A percentile compares a stretch with the other conserved stretches of the same genome.
phyloP scores from a whole-genome alignment of 2,329 filamentous ascomycete species.

The Aspergillus persii region DNA sequence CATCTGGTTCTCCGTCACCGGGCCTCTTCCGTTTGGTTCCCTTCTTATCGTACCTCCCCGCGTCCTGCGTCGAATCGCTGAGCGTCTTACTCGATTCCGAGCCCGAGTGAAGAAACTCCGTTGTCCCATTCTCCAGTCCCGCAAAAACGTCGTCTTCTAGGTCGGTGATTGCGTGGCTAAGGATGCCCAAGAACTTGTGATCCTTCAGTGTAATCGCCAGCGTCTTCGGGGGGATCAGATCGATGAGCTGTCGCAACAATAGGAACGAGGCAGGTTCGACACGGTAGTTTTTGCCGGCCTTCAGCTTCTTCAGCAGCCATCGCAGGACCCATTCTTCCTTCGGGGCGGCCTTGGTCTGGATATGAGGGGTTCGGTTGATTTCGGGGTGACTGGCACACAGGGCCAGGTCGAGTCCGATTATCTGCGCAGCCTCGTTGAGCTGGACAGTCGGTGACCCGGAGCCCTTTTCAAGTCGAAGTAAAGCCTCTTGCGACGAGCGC shows the following conservation, averaged over 20 bases:
- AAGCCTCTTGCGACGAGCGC: slow-evolving; percentile 43
- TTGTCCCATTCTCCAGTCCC: slow-evolving; percentile 22
- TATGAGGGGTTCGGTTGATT: slow-evolving; percentile 23
- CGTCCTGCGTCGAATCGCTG: slow-evolving; percentile 24
- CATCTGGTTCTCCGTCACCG: slow-evolving; percentile 23
- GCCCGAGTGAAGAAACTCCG: slow-evolving; percentile 25
- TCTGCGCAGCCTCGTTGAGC: slow-evolving; percentile 43
- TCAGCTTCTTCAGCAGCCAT: slow-evolving; percentile 64
- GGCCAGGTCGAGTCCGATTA: slow-evolving; percentile 40
- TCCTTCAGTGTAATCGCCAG: slow-evolving; percentile 70
- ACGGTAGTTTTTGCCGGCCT: slow-evolving; percentile 43
- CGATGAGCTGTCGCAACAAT: slow-evolving; percentile 63
- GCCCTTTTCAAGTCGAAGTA: slow-evolving; percentile 46
- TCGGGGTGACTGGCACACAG: slow-evolving; percentile 32
- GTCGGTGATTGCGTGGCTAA: slow-evolving; percentile 66
- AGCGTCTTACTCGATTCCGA: slow-evolving; percentile 38
- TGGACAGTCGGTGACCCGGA: slow-evolving; percentile 38
- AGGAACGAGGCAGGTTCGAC: slow-evolving; percentile 47
- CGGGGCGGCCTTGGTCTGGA: slow-evolving; percentile 32
- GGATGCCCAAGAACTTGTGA: slow-evolving; percentile 62
- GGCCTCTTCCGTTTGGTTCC: slow-evolving; percentile 41
- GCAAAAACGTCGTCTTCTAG: slow-evolving; percentile 32
- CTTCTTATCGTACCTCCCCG: slow-evolving; percentile 23
- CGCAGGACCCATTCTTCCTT: slow-evolving; percentile 66
- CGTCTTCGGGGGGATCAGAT: slow-evolving; percentile 67